Conservation (phyloP, 1,284 basidiomycete species). For the Paramarasmius palmivorus region DNA sequence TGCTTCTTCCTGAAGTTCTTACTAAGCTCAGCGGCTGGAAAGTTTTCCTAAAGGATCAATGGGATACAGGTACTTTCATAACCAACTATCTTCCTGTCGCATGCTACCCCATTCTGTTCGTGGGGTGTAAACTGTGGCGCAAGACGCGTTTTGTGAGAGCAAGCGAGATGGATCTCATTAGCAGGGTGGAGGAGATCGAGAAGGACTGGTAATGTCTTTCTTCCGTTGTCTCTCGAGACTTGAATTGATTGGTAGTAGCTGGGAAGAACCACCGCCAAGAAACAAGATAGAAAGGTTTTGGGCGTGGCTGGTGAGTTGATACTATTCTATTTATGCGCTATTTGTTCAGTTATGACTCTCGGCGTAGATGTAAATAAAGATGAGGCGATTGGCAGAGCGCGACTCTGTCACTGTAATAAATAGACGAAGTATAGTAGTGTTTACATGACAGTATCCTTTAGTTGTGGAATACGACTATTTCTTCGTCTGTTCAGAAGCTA, state of each 20-base stretch:
- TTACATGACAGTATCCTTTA: too few relatives aligned
- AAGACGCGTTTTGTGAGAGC: constrained; percentile 41
- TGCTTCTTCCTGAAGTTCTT: neutral
- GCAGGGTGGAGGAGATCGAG: constrained; percentile 70
- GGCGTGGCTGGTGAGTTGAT: constrained; percentile 44
- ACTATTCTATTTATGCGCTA: too few relatives aligned
- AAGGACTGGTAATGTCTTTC: constrained; percentile 11
- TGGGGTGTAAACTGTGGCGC: constrained; percentile 55
- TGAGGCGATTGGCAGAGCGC: too few relatives aligned
- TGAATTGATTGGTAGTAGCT: constrained; percentile 27
- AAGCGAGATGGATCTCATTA: constrained; percentile 79
- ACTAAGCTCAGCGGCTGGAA: constrained; percentile 69
- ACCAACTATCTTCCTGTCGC: constrained; percentile 79
- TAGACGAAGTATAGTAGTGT: too few relatives aligned
- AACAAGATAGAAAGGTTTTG: constrained; percentile 63
- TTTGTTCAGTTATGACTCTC: too few relatives aligned
- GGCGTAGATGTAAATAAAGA: too few relatives aligned
- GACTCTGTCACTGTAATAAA: too few relatives aligned
- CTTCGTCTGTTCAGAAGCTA: too few relatives aligned
- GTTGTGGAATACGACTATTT: too few relatives aligned
- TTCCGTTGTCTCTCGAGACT: too few relatives aligned
- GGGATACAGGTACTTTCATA: constrained; percentile 64
- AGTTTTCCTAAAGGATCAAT: constrained; percentile 72
- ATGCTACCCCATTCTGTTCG: constrained; percentile 76
- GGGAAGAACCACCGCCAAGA: constrained; percentile 71